Evolutionary conservation across 1,284 basidiomycete species (phyloP).

Genomic region (Entoloma clypeatum): DNA sequence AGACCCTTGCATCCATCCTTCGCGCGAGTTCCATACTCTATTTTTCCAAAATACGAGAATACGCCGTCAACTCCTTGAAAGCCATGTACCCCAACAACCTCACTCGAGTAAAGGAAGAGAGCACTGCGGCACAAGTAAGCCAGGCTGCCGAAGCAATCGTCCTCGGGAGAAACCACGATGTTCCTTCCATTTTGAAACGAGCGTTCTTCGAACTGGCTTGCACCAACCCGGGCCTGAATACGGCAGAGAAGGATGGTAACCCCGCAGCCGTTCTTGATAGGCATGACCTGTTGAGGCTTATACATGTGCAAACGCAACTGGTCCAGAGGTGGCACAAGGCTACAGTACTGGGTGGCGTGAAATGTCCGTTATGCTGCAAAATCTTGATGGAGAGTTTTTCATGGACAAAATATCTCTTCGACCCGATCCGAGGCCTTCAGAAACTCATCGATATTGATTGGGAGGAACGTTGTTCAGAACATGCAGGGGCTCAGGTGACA

Average conservation of each 20-base stretch:
- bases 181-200: conserved; percentile 32
- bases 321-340: conserved; percentile 3
- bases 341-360: conserved; percentile 13
- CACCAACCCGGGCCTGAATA: conserved; percentile 18
- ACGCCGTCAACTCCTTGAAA: conserved; percentile 7
- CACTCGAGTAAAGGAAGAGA: not conserved
- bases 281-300: conserved; percentile 6
- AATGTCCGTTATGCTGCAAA: conserved; percentile 7
- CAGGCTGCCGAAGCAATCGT: conserved; percentile 29
- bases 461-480: conserved; percentile 26
- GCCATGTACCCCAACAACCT: conserved; percentile 9
- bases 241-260: conserved; percentile 3
- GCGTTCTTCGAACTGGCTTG: conserved; percentile 36
- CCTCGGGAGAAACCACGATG: conserved; percentile 26
- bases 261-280: not conserved
- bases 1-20: conserved; percentile 13
- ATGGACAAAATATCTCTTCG: conserved; percentile 25
- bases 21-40: conserved; percentile 13
- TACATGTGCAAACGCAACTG: conserved; percentile 7
- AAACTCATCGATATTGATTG: conserved; percentile 28
- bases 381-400: conserved; percentile 24
- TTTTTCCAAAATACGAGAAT: conserved; percentile 12
- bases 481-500: no score
- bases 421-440: conserved; percentile 32
- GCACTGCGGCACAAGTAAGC: conserved; percentile 1